phyloP scores from a whole-genome alignment of 257 asterid genomes.

The Primulina tabacum region DNA sequence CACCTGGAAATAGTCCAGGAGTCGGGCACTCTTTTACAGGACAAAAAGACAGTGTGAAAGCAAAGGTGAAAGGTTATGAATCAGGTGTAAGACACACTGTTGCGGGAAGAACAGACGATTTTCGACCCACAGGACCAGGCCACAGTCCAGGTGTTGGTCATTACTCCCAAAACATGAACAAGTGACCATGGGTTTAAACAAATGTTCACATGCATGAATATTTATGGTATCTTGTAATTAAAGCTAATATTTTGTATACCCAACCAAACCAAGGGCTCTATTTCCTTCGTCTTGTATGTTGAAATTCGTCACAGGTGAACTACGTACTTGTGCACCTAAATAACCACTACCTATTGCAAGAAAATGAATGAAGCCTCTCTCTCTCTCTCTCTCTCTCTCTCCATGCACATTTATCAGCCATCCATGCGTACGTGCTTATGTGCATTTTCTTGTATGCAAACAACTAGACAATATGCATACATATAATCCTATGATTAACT shows the following conservation, averaged over 20 bases:
- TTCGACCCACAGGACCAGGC: constrained; percentile 47
- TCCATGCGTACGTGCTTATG: constrained; percentile 1
- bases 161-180: constrained; percentile 27
- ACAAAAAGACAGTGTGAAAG: constrained; percentile 17
- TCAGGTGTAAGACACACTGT: not conserved
- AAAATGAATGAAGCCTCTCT: constrained; percentile 8
- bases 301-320: constrained; percentile 22
- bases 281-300: constrained; percentile 6
- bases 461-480: not conserved
- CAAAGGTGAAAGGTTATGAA: constrained; percentile 18
- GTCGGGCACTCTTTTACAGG: constrained; percentile 46
- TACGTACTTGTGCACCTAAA: constrained; percentile 7
- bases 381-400: not conserved
- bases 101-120: constrained; percentile 25
- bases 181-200: constrained; percentile 36
- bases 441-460: not conserved
- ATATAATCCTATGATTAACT: not conserved
- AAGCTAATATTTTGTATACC: constrained; percentile 17
- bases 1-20: constrained; percentile 73
- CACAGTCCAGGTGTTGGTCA: constrained; percentile 68
- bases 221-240: constrained; percentile 26
- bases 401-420: constrained; percentile 16
- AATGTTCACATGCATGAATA: constrained; percentile 3
- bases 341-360: constrained; percentile 11
- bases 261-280: constrained; percentile 3